Evolutionary conservation across 1,284 basidiomycete species (phyloP), one percentile per base, ranked within the genome.

Genomic region (Cystobasidiaceae sp.): DNA sequence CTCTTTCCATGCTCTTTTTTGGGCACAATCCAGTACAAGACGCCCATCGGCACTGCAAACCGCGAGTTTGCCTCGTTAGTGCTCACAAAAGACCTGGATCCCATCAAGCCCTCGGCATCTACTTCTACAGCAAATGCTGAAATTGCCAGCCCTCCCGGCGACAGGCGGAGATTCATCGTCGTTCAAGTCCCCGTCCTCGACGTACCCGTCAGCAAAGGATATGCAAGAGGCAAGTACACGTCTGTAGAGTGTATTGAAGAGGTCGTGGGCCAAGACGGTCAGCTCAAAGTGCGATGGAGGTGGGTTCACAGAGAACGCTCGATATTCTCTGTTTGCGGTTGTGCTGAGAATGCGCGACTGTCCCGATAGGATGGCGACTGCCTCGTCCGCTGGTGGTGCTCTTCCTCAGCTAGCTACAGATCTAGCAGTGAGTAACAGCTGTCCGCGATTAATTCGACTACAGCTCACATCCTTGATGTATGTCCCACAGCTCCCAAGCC

Each of bases 61-160:
- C 51, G 61, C 41, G 61, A 64, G n/a, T 64, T 64, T 33, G 61
- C 61, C 8, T 37, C 51, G 5, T 45, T 64, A 11, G 41, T 64
- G 15, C 27, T 64, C 15, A 46, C 52, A 9, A 21, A 44, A 19
- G 61, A 64, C n/a, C 28, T 51, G 11, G 13, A 13, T 11, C 19
- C 17, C 6, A 15, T 33, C 7, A 23, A 13, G 5, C 15, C 25
- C 4, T 21, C 23, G n/a, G 11, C 37, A 11, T 11, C 37, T 39
- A 11, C 37, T 39, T n/a, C 37, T 39, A 11, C 37, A 11, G 11
- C 37, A 11, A n/a, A 39, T 11, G 15, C 21, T 19, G 6, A 56
- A 43, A 30, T n/a, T n/a, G n/a, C 5, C 21, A 21, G 54, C 21
- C 8, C 21, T 32, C n/a, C 37, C n/a, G 7, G 37, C n/a, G n/a